phyloP scores from a whole-genome alignment of 2,329 filamentous ascomycete species.

The Fusarium azukiicola region DNA sequence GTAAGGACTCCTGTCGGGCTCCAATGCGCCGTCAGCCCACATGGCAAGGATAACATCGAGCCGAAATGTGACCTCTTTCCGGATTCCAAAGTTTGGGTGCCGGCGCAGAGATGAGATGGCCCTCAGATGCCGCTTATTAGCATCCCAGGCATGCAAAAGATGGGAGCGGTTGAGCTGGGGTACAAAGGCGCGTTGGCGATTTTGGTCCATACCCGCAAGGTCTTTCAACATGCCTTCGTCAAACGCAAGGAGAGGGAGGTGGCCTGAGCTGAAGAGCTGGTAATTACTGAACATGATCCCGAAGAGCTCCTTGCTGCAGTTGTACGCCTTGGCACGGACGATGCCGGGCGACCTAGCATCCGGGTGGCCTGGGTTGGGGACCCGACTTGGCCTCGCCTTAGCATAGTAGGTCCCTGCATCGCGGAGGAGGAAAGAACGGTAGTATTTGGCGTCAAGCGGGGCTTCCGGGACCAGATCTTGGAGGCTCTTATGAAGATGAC shows the following conservation, averaged over 20 bases:
- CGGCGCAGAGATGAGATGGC: neutral
- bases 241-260: conserved; percentile 28
- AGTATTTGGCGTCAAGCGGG: neutral
- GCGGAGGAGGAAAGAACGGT: neutral
- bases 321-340: neutral
- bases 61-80: conserved; percentile 16
- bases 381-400: neutral
- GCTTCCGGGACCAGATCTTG: neutral
- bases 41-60: conserved; percentile 6
- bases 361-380: neutral
- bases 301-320: neutral
- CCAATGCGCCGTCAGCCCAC: neutral
- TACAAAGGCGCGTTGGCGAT: neutral
- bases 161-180: neutral
- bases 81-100: conserved; percentile 5
- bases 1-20: neutral
- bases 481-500: no score
- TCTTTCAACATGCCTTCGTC: conserved; percentile 22
- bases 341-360: neutral
- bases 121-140: conserved; percentile 26
- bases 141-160: conserved; percentile 18
- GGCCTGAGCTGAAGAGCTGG: conserved; percentile 25
- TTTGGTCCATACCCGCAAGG: neutral
- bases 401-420: neutral
- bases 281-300: conserved; percentile 29